Evolutionary conservation across 2,329 filamentous ascomycete genomes (phyloP).

Genomic region (Rhytidhysteron rufulum): DNA sequence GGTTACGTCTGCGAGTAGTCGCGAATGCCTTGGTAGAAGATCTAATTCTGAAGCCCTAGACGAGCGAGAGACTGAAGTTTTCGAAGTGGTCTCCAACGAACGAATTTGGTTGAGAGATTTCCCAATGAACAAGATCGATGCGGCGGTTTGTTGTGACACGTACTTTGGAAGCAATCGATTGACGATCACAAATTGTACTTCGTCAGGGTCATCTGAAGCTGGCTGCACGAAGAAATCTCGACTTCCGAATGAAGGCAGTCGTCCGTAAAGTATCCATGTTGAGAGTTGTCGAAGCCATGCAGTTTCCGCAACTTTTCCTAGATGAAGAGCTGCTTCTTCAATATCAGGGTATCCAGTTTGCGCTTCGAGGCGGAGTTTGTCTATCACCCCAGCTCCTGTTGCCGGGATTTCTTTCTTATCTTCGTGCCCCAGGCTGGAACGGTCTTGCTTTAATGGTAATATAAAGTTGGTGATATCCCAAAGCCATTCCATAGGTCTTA

Average conservation of each 20-base stretch:
- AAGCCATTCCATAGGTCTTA: constrained; percentile 78
- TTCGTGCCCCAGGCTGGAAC: background rate
- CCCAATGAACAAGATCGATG: constrained; percentile 86
- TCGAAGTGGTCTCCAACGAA: constrained; percentile 27
- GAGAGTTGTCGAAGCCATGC: constrained; percentile 90
- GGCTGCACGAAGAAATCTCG: constrained; percentile 78
- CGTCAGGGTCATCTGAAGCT: constrained; percentile 30
- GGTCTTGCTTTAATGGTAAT: constrained; percentile 34
- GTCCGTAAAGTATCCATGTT: constrained; percentile 87
- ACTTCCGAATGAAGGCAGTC: constrained; percentile 70
- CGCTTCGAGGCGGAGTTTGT: constrained; percentile 69
- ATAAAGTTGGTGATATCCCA: constrained; percentile 72
- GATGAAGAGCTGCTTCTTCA: constrained; percentile 67
- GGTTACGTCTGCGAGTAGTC: constrained; percentile 62
- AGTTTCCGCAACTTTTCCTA: constrained; percentile 76
- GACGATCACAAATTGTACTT: constrained; percentile 24
- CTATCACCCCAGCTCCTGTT: constrained; percentile 70
- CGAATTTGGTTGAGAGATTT: constrained; percentile 83
- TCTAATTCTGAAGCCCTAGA: constrained; percentile 47
- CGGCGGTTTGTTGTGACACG: constrained; percentile 68
- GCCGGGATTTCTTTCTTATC: constrained; percentile 35
- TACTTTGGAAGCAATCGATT: constrained; percentile 69
- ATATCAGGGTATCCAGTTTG: constrained; percentile 89
- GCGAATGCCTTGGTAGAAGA: constrained; percentile 65
- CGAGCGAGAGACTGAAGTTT: constrained; percentile 18